Percentiles rank a stretch among this genome's conserved stretches.
Evolutionary conservation across 169 alveolate genomes (phyloP).

Genomic region (Besnoitia besnoiti): DNA sequence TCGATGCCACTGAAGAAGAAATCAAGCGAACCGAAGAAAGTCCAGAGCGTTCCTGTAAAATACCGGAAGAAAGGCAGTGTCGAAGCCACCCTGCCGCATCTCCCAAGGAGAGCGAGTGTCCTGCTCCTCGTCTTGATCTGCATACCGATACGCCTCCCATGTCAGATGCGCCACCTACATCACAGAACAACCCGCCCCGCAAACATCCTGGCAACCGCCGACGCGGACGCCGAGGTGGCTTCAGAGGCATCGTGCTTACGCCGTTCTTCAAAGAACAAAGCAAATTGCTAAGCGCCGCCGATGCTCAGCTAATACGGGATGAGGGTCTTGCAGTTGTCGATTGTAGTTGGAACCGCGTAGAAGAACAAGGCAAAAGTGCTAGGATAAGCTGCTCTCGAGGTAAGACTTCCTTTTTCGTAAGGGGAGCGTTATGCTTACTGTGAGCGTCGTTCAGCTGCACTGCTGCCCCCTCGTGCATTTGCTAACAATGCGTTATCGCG

Average conservation of each 20-base stretch:
- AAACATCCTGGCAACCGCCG: neutral
- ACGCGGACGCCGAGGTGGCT: constrained; percentile 23
- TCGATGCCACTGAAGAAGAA: neutral
- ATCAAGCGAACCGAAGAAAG: neutral
- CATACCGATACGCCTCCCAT: too few relatives aligned
- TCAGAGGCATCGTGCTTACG: constrained; percentile 52
- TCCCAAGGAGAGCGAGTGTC: too few relatives aligned
- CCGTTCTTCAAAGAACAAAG: constrained; percentile 41
- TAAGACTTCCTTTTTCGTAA: constrained; percentile 63
- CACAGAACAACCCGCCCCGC: too few relatives aligned
- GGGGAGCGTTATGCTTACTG: neutral
- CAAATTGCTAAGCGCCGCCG: constrained; percentile 73
- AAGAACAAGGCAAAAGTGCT: constrained; percentile 75
- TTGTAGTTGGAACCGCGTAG: constrained; percentile 94
- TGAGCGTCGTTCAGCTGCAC: too few relatives aligned
- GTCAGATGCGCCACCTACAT: too few relatives aligned
- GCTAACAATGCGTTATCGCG: too few relatives aligned
- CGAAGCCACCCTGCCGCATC: too few relatives aligned
- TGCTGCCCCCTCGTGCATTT: too few relatives aligned
- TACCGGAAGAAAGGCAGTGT: too few relatives aligned
- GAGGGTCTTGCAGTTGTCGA: constrained; percentile 94
- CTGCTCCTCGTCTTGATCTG: too few relatives aligned
- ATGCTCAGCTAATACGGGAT: constrained; percentile 80
- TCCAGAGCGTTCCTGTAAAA: too few relatives aligned
- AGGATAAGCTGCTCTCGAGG: constrained; percentile 77